These are phyloP conservation scores for Furcasterigmium sp. DNA, from an alignment of 2,329 filamentous ascomycete genomes.

Conservation along the genomic window DNA sequence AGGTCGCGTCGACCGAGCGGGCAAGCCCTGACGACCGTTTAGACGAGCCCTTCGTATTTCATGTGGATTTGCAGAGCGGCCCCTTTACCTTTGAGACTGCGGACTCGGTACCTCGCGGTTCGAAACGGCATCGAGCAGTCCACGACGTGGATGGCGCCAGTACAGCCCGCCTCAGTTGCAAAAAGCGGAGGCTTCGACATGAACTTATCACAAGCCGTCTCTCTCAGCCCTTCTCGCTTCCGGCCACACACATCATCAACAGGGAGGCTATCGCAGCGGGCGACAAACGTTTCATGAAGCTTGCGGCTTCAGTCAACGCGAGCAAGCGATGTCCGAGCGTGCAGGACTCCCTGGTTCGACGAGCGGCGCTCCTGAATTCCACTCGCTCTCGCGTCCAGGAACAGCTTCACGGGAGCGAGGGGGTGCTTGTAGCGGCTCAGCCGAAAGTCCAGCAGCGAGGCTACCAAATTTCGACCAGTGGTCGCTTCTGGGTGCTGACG, in stretches of 20 bases:
- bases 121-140: constrained; percentile 28
- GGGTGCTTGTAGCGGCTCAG: constrained; percentile 22
- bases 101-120: not conserved
- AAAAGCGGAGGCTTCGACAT: constrained; percentile 62
- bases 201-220: constrained; percentile 65
- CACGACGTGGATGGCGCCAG: constrained; percentile 57
- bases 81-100: too few relatives aligned
- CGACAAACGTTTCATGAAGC: constrained; percentile 43
- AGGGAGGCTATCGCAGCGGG: constrained; percentile 43
- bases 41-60: too few relatives aligned
- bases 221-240: constrained; percentile 63
- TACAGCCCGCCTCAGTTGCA: constrained; percentile 45
- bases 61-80: too few relatives aligned
- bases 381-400: constrained; percentile 42
- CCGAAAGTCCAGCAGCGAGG: constrained; percentile 27
- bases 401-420: constrained; percentile 24
- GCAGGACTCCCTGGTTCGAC: constrained; percentile 49
- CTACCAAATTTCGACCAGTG: constrained; percentile 23
- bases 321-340: constrained; percentile 33
- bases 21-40: not conserved
- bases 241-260: constrained; percentile 64
- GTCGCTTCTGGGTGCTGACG: constrained; percentile 21
- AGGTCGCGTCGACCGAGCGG: too few relatives aligned
- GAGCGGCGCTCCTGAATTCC: constrained; percentile 62
- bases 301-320: constrained; percentile 35